These are phyloP conservation scores for Selaginella moellendorffii DNA, from an alignment of 75 land plant species.

Conservation along the genomic window DNA sequence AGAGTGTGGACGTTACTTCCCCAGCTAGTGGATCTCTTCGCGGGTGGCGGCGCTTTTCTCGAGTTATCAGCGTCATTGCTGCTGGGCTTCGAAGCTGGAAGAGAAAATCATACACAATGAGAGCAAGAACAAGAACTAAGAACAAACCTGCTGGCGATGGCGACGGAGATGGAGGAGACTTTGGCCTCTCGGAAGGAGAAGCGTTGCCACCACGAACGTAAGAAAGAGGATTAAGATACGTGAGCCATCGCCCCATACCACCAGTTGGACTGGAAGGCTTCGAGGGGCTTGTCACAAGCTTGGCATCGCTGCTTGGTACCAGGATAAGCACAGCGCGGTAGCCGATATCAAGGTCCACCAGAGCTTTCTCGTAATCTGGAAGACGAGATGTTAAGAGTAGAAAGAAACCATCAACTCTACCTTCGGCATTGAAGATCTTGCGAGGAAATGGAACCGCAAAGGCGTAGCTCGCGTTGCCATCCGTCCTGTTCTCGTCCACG, in stretches of 20 bases:
- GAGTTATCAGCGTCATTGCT: constrained; percentile 8
- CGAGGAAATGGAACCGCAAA: constrained; percentile 85
- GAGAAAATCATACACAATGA: neutral
- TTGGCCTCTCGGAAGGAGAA: constrained; percentile 20
- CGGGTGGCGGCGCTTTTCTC: constrained; percentile 6
- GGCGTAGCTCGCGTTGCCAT: constrained; percentile 27
- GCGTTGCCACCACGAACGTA: constrained; percentile 53
- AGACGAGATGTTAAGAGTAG: too few relatives aligned
- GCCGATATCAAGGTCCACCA: neutral
- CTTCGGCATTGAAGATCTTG: constrained; percentile 50
- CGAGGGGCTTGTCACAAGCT: neutral
- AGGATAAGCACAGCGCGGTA: neutral
- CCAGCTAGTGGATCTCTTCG: constrained; percentile 18
- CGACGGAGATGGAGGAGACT: constrained; percentile 12
- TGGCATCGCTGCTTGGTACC: neutral
- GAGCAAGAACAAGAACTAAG: neutral
- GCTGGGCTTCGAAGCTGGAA: constrained; percentile 23
- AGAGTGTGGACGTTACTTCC: constrained; percentile 69
- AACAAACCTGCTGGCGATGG: neutral
- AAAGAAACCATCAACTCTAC: too few relatives aligned
- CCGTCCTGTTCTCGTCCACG: constrained; percentile 38
- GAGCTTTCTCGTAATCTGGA: constrained; percentile 5
- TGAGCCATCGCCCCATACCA: constrained; percentile 33
- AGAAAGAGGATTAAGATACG: constrained; percentile 68
- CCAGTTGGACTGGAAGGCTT: neutral